Evolutionary conservation across 208 protist species (phyloP).

Genomic region (Wallacemonas sp.): DNA sequence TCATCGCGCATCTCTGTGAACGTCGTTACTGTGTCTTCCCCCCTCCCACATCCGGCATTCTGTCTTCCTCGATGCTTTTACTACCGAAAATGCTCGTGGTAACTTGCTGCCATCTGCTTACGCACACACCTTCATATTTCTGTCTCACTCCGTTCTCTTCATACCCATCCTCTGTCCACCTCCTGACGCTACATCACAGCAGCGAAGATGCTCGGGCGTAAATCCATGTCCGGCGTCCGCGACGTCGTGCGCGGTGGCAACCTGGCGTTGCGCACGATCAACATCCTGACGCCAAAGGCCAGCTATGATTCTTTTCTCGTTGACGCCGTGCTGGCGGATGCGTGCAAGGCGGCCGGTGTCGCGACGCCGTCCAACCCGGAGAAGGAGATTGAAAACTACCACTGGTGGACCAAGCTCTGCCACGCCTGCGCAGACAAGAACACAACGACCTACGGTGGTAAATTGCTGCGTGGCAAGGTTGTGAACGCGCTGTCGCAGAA

Average conservation of each 20-base stretch:
- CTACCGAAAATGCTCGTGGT: no score
- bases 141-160: conserved; percentile 5
- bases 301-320: conserved; percentile 56
- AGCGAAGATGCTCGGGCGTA: conserved; percentile 56
- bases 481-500: conserved; percentile 71
- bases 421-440: conserved; percentile 71
- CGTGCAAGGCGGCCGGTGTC: conserved; percentile 51
- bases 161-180: neutral
- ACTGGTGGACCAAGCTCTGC: conserved; percentile 88
- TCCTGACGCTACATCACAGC: no score
- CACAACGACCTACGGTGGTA: conserved; percentile 58
- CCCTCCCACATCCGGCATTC: no score
- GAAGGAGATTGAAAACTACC: conserved; percentile 48
- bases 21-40: no score
- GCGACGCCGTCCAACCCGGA: conserved; percentile 42
- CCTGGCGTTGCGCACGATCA: conserved; percentile 35
- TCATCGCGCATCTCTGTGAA: no score
- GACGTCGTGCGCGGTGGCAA: conserved; percentile 56
- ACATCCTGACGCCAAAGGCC: conserved; percentile 34
- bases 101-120: no score
- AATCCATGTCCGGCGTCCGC: conserved; percentile 86
- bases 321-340: conserved; percentile 61
- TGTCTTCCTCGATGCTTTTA: no score
- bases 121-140: neutral
- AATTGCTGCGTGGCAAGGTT: conserved; percentile 63